phyloP scores from a whole-genome alignment of 805 yeast genomes.

The Yarrowia alimentaria region DNA sequence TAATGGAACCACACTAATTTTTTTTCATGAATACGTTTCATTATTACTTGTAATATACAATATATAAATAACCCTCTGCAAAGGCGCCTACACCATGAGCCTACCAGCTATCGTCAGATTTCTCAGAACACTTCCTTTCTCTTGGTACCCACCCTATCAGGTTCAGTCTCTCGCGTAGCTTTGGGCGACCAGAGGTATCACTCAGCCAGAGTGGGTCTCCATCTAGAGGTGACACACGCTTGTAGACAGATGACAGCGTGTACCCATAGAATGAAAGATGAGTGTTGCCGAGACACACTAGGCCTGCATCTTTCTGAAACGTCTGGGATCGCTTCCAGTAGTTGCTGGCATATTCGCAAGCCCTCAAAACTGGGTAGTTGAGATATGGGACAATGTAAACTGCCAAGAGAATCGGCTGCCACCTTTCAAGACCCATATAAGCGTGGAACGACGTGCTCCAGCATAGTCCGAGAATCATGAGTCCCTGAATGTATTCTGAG shows the following conservation, averaged over 20 bases:
- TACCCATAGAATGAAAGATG: conserved; percentile 10
- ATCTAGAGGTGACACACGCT: conserved; percentile 11
- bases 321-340: conserved; percentile 17
- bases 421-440: neutral
- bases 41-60: conserved; percentile 5
- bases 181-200: neutral
- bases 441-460: conserved; percentile 6
- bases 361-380: conserved; percentile 8
- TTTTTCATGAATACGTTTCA: neutral
- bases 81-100: no score
- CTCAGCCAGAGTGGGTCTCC: conserved; percentile 19
- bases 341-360: conserved; percentile 19
- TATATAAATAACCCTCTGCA: conserved; percentile 1
- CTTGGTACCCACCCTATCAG: conserved; percentile 13
- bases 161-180: conserved; percentile 6
- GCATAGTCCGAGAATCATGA: conserved; percentile 1
- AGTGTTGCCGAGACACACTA: neutral
- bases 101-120: conserved; percentile 1
- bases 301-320: conserved; percentile 12
- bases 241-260: conserved; percentile 22
- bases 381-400: conserved; percentile 16
- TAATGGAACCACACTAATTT: neutral
- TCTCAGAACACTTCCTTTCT: neutral
- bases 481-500: conserved; percentile 4
- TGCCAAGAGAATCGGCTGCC: conserved; percentile 8